phyloP scores from a whole-genome alignment of 2,329 filamentous ascomycete species.

The Hypoxylon sp. region DNA sequence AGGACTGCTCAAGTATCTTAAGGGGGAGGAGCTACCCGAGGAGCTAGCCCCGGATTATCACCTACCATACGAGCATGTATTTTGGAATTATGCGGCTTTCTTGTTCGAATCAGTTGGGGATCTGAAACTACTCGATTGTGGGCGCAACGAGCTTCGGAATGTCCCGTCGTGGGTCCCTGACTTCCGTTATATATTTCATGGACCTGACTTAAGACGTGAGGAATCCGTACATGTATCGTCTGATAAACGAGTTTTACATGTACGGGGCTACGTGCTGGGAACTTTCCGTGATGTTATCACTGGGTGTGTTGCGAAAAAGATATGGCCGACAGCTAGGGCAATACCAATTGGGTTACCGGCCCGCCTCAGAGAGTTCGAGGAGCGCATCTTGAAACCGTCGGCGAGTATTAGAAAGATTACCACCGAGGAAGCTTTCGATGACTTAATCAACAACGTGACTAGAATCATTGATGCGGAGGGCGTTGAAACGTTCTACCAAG shows the following conservation, averaged over 20 bases:
- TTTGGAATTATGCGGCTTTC: conserved; percentile 43
- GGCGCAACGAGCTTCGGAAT: neutral
- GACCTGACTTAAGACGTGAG: neutral
- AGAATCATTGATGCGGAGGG: neutral
- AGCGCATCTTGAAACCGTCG: conserved; percentile 28
- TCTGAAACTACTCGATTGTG: conserved; percentile 30
- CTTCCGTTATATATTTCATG: conserved; percentile 30
- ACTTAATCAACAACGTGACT: neutral
- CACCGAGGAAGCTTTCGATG: conserved; percentile 18
- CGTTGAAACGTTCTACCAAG: conserved; percentile 1
- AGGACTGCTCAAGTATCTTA: conserved; percentile 24
- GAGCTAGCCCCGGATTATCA: conserved; percentile 42
- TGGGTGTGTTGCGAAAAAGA: neutral
- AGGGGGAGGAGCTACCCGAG: conserved; percentile 27
- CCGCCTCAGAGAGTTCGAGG: conserved; percentile 10
- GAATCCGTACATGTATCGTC: conserved; percentile 25
- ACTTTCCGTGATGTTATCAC: conserved; percentile 2
- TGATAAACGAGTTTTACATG: conserved; percentile 31
- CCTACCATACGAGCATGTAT: conserved; percentile 33
- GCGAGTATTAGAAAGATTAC: conserved; percentile 14
- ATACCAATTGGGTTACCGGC: conserved; percentile 12
- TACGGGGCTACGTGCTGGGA: conserved; percentile 31
- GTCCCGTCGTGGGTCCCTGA: conserved; percentile 48
- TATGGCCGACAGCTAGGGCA: neutral
- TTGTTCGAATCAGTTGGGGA: conserved; percentile 26